Percentiles rank a stretch among this genome's conserved stretches.
phyloP scores from a whole-genome alignment of 1,284 basidiomycete genomes.

The Peniophora sp. region DNA sequence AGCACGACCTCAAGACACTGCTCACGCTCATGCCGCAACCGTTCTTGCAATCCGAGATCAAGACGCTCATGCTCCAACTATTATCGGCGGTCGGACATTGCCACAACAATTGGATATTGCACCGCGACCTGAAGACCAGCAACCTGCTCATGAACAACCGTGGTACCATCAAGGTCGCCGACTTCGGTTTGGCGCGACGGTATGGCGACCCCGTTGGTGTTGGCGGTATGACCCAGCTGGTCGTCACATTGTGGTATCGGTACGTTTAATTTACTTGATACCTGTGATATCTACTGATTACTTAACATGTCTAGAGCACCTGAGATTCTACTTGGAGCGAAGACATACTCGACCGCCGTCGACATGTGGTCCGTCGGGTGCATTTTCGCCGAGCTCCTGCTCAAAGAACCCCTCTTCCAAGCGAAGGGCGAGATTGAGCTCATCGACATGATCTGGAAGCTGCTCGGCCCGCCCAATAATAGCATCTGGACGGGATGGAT shows the following conservation, averaged over 20 bases:
- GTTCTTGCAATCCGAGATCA: slow-evolving; percentile 96
- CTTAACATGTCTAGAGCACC: slow-evolving; percentile 60
- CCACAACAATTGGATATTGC: slow-evolving; percentile 95
- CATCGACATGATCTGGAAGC: slow-evolving; percentile 86
- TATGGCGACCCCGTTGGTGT: slow-evolving; percentile 92
- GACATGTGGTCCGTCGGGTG: slow-evolving; percentile 99
- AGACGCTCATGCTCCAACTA: slow-evolving; percentile 91
- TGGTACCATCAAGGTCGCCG: slow-evolving; percentile 96
- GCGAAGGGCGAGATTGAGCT: slow-evolving; percentile 95
- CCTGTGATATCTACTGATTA: slow-evolving; percentile 9
- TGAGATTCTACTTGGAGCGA: slow-evolving; percentile 89
- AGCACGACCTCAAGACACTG: slow-evolving; percentile 97
- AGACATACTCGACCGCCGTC: slow-evolving; percentile 90
- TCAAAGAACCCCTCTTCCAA: slow-evolving; percentile 91
- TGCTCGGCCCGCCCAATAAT: slow-evolving; percentile 84
- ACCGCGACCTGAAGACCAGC: slow-evolving; percentile 95
- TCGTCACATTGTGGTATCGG: slow-evolving; percentile 99
- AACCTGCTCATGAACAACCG: slow-evolving; percentile 99
- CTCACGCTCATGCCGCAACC: slow-evolving; percentile 90
- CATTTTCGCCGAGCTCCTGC: slow-evolving; percentile 94
- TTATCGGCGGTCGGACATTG: slow-evolving; percentile 90
- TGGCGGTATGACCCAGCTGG: slow-evolving; percentile 93
- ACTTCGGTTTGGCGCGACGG: slow-evolving; percentile 93
- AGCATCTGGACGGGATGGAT: slow-evolving; percentile 84
- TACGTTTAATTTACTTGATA: slow-evolving; percentile 33